These are phyloP conservation scores for Neurospora crassa DNA, from an alignment of 2,329 filamentous ascomycete species.

Conservation along the genomic window DNA sequence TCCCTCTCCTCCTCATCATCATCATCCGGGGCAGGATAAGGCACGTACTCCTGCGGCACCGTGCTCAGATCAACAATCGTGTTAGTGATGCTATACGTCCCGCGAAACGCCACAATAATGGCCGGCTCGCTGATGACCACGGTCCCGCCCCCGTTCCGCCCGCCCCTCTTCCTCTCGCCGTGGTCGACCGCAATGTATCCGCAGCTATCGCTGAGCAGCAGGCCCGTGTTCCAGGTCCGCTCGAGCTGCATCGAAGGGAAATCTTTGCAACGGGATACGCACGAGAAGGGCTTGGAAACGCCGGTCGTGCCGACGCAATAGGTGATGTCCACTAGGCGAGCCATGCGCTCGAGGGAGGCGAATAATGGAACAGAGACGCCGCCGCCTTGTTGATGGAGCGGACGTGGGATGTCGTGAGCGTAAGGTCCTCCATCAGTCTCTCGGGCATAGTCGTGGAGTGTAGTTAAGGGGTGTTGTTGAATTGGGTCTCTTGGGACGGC, in stretches of 20 bases:
- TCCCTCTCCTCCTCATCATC: constrained; percentile 20
- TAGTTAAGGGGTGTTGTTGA: not conserved
- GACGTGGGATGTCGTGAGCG: not conserved
- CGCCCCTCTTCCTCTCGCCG: constrained; percentile 20
- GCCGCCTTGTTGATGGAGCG: not conserved
- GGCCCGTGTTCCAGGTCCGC: constrained; percentile 83
- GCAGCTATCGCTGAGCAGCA: constrained; percentile 79
- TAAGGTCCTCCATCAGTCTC: not conserved
- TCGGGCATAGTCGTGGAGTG: not conserved
- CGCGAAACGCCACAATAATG: constrained; percentile 83
- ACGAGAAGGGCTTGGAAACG: constrained; percentile 73
- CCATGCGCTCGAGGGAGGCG: constrained; percentile 71
- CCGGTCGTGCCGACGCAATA: constrained; percentile 88
- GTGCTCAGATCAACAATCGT: constrained; percentile 86
- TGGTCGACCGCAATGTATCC: constrained; percentile 91
- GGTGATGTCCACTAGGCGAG: constrained; percentile 86
- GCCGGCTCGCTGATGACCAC: constrained; percentile 21
- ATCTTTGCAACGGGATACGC: constrained; percentile 74
- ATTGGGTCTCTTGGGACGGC: not conserved
- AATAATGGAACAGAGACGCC: constrained; percentile 57
- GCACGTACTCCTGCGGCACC: constrained; percentile 79
- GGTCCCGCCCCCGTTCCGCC: not conserved
- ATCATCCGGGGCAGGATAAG: constrained; percentile 58
- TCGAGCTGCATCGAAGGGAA: constrained; percentile 74
- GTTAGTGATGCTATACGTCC: constrained; percentile 89